Evolutionary conservation across 306 rosid genomes (phyloP).

Genomic region (Cicer chorassanicum): DNA sequence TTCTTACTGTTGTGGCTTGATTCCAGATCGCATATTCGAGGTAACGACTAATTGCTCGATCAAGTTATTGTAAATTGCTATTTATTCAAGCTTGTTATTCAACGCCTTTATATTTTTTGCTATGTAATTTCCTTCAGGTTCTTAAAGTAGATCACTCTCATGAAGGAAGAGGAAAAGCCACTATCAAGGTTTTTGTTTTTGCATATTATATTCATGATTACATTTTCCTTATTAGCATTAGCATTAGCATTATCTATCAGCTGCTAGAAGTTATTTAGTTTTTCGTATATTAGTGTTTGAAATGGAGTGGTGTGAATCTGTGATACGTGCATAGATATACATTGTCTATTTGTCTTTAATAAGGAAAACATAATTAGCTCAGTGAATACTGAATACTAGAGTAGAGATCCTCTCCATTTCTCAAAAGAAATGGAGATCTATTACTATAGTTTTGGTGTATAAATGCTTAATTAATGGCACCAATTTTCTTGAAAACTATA

Average conservation of each 20-base stretch:
- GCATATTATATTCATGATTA: conserved; percentile 29
- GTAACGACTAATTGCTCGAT: conserved; percentile 41
- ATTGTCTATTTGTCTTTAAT: not conserved
- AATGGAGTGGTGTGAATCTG: not conserved
- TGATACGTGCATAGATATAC: not conserved
- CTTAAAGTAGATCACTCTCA: conserved; percentile 87
- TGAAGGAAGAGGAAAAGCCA: conserved; percentile 99
- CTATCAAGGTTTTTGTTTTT: conserved; percentile 73
- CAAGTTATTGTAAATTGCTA: not conserved
- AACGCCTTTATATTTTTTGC: not conserved
- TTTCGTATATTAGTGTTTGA: not conserved
- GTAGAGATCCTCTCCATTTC: too few relatives aligned
- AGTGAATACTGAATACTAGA: conserved; percentile 2
- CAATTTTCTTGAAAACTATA: too few relatives aligned
- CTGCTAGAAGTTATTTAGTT: not conserved
- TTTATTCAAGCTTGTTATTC: conserved; percentile 1
- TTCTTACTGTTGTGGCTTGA: conserved; percentile 34
- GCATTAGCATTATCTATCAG: not conserved
- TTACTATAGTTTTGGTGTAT: too few relatives aligned
- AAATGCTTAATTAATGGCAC: too few relatives aligned
- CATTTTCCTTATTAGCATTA: not conserved
- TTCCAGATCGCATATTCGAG: conserved; percentile 82
- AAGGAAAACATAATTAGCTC: not conserved
- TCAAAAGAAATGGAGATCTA: too few relatives aligned
- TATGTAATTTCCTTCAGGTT: conserved; percentile 57